These are phyloP conservation scores for Kwoniella botswanensis DNA, from an alignment of 768 basidiomycete genomes.

Conservation along the genomic window DNA sequence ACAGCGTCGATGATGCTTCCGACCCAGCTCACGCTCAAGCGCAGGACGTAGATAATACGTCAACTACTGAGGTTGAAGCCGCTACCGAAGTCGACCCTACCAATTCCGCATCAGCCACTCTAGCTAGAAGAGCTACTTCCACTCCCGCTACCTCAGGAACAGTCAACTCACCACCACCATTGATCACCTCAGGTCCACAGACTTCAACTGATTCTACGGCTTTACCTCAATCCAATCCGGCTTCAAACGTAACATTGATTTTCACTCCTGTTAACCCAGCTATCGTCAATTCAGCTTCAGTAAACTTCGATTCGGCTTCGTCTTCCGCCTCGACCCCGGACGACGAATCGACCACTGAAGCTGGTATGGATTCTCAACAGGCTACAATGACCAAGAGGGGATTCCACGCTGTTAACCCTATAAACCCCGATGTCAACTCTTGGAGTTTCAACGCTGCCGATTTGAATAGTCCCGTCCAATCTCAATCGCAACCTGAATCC, in stretches of 20 bases:
- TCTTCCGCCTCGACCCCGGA: no score
- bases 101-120: conserved; percentile 46
- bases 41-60: conserved; percentile 57
- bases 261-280: conserved; percentile 43
- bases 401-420: background rate
- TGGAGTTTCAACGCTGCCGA: background rate
- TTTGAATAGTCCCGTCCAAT: background rate
- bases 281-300: conserved; percentile 22
- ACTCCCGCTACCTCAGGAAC: conserved; percentile 48
- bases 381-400: conserved; percentile 19
- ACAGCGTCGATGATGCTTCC: conserved; percentile 26
- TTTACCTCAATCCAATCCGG: conserved; percentile 19
- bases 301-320: conserved; percentile 8
- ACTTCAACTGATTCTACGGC: conserved; percentile 29
- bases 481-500: background rate
- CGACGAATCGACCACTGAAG: background rate
- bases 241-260: conserved; percentile 45
- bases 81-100: background rate
- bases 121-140: conserved; percentile 61
- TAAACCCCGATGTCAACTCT: conserved; percentile 7
- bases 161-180: conserved; percentile 50
- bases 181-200: conserved; percentile 25
- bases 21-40: conserved; percentile 62
- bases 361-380: conserved; percentile 13
- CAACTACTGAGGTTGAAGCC: background rate